Conservation (phyloP, 108 stramenopile species). For the Epipyxis sp. region DNA sequence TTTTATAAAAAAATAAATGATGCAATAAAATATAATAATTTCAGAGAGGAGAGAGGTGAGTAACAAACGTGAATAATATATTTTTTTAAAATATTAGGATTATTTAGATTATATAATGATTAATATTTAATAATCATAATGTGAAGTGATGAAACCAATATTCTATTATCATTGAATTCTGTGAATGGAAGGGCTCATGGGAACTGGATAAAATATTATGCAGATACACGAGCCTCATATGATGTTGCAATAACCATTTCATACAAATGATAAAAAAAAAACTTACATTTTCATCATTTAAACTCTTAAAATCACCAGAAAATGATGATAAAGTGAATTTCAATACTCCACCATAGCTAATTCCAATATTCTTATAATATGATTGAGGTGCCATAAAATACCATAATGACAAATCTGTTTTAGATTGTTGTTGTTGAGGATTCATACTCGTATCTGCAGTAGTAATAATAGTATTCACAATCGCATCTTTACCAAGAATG, state of each 20-base stretch:
- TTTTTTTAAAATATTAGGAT: no score
- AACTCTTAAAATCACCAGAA: slow-evolving; percentile 56
- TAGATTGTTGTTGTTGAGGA: background rate
- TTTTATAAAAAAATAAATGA: no score
- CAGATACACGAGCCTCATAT: no score
- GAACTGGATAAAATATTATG: no score
- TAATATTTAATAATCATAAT: no score
- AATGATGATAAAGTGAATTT: slow-evolving; percentile 62
- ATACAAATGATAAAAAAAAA: background rate
- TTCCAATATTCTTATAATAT: slow-evolving; percentile 56
- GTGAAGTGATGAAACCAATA: no score
- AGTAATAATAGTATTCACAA: slow-evolving; percentile 49
- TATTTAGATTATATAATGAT: no score
- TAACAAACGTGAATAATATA: no score
- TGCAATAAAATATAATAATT: no score
- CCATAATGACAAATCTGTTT: slow-evolving; percentile 54
- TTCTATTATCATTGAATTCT: no score
- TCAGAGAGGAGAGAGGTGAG: no score
- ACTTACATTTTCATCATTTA: slow-evolving; percentile 7
- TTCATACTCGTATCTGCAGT: slow-evolving; percentile 38
- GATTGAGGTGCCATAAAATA: slow-evolving; percentile 56
- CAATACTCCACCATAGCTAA: slow-evolving; percentile 58
- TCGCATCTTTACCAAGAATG: slow-evolving; percentile 57
- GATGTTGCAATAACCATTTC: background rate
- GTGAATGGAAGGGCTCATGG: no score